These are phyloP conservation scores for Clonostachys rosea DNA, from an alignment of 2,329 filamentous ascomycete species.

Conservation along the genomic window DNA sequence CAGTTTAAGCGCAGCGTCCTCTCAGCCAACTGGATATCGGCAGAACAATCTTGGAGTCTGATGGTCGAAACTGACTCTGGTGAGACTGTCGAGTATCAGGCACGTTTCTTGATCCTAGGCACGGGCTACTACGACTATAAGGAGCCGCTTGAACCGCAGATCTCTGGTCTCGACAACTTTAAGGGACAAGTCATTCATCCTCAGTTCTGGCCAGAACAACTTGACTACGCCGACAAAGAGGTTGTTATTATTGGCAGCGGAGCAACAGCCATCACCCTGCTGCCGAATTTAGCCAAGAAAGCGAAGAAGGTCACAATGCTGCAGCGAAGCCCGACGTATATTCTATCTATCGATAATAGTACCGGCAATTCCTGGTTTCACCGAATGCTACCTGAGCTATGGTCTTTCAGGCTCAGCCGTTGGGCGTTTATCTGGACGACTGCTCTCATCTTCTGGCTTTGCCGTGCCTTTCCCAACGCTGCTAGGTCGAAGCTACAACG, in stretches of 20 bases:
- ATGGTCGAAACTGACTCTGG: conserved; percentile 12
- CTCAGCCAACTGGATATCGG: conserved; percentile 1
- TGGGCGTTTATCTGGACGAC: conserved; percentile 39
- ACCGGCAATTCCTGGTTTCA: conserved; percentile 26
- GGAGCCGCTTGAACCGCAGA: conserved; percentile 50
- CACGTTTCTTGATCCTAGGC: conserved; percentile 56
- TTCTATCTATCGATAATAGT: conserved; percentile 41
- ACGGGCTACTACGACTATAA: conserved; percentile 71
- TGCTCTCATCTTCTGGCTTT: conserved; percentile 39
- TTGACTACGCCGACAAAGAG: conserved; percentile 59
- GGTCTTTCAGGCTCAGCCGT: conserved; percentile 37
- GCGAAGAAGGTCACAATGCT: conserved; percentile 69
- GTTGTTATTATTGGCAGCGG: conserved; percentile 70
- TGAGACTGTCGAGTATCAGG: conserved; percentile 17
- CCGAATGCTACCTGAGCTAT: conserved; percentile 33
- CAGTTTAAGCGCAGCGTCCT: conserved; percentile 42
- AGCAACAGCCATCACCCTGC: conserved; percentile 70
- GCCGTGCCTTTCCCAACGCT: conserved; percentile 44
- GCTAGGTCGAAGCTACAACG: conserved; percentile 40
- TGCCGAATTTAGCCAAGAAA: conserved; percentile 61
- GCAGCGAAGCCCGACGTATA: conserved; percentile 69
- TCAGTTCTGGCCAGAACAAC: conserved; percentile 66
- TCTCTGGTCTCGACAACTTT: conserved; percentile 63
- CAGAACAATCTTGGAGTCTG: conserved; percentile 24
- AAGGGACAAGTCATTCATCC: conserved; percentile 60